Evolutionary conservation across 164 flowering plant genomes (phyloP).

Genomic region (Vitis vinifera): ASM3070453v1 NC_081816.1:784501-785000

Average conservation of each 20-base stretch:
- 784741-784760: conserved; percentile 86
- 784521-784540: background rate
- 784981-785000: background rate
- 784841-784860: conserved; percentile 95
- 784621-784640: conserved; percentile 51
- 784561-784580: background rate
- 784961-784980: background rate
- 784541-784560: conserved; percentile 1
- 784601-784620: conserved; percentile 55
- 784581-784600: background rate
- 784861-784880: conserved; percentile 90
- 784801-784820: conserved; percentile 95
- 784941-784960: background rate
- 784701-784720: conserved; percentile 77
- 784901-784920: background rate
- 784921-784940: background rate
- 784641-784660: conserved; percentile 55
- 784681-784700: conserved; percentile 80
- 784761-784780: conserved; percentile 99
- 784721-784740: conserved; percentile 95
- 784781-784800: conserved; percentile 92
- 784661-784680: conserved; percentile 87
- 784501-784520: no score
- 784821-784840: conserved; percentile 96
- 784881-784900: conserved; percentile 21